Evolutionary conservation across 2,329 filamentous ascomycete genomes (phyloP).

Genomic region (Ramichloridium luteum): DNA sequence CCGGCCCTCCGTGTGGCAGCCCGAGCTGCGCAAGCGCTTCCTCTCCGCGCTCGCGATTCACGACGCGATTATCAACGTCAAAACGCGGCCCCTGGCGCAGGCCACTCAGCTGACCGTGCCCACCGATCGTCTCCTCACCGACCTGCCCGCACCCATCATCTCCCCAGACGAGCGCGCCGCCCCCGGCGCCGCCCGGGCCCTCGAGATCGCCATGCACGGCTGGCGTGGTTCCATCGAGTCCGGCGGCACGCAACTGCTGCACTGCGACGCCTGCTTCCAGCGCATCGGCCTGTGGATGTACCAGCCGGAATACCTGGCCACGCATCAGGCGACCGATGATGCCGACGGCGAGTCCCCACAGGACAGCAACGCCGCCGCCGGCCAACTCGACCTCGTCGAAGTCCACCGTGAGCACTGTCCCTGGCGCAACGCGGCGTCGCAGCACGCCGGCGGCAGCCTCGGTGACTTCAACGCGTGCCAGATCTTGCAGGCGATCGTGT

Average conservation of each 20-base stretch:
- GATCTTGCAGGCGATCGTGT: conserved; percentile 22
- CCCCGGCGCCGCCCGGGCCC: conserved; percentile 11
- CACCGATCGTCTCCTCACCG: conserved; percentile 16
- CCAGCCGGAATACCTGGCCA: conserved; percentile 40
- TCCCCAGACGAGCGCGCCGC: conserved; percentile 7
- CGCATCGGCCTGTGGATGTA: conserved; percentile 92
- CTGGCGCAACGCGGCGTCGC: conserved; percentile 24
- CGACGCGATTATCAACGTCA: conserved; percentile 18
- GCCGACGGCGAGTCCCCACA: conserved; percentile 29
- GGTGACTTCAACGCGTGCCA: conserved; percentile 21
- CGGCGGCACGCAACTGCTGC: conserved; percentile 56
- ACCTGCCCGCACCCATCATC: conserved; percentile 19
- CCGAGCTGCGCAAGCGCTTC: conserved; percentile 20
- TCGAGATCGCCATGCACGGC: conserved; percentile 32
- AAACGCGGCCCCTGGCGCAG: conserved; percentile 9
- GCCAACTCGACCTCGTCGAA: conserved; percentile 22
- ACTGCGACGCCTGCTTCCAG: conserved; percentile 76
- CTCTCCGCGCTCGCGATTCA: conserved; percentile 16
- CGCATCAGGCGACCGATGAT: conserved; percentile 15
- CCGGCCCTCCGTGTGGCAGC: conserved; percentile 24
- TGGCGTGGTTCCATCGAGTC: conserved; percentile 44
- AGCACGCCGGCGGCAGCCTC: conserved; percentile 23
- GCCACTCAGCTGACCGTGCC: conserved; percentile 5
- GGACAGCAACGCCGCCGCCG: conserved; percentile 6
- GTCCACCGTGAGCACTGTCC: conserved; percentile 28